Evolutionary conservation across 306 rosid species (phyloP).

Genomic region (Nissolia schottii): DNA sequence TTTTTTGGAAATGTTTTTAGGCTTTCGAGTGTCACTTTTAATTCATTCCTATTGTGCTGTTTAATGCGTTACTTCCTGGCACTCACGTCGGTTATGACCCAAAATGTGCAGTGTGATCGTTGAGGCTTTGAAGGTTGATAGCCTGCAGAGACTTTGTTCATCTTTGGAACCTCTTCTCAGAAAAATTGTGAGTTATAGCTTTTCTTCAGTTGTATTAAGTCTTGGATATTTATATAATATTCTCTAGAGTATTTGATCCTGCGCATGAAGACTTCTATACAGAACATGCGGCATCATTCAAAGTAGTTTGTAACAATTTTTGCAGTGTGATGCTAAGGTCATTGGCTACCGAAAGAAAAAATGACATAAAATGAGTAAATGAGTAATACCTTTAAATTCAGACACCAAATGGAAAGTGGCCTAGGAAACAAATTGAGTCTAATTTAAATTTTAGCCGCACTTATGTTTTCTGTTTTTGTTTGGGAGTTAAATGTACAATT

Average conservation of each 20-base stretch:
- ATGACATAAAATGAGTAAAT: not conserved
- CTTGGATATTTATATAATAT: not conserved
- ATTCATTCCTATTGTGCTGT: not conserved
- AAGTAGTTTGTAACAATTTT: not conserved
- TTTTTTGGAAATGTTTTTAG: not conserved
- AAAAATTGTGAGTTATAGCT: slow-evolving; percentile 69
- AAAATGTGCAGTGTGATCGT: slow-evolving; percentile 64
- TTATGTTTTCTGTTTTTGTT: not conserved
- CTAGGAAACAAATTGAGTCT: not conserved
- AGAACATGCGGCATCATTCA: not conserved
- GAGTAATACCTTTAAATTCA: not conserved
- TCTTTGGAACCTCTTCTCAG: slow-evolving; percentile 86
- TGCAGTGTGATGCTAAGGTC: not conserved
- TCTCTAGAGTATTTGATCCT: not conserved
- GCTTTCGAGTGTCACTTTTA: not conserved
- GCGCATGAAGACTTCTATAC: not conserved
- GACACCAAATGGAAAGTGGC: not conserved
- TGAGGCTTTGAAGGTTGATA: slow-evolving; percentile 86
- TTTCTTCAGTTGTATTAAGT: not conserved
- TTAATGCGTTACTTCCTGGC: slow-evolving; percentile 15
- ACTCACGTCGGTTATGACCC: slow-evolving; percentile 25
- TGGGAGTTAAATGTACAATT: not conserved
- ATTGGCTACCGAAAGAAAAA: not conserved
- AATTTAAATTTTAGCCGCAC: not conserved
- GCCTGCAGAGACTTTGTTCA: slow-evolving; percentile 77